Base-by-base conservation (phyloP, 441 rosid genomes). In the Manihot esculenta region DNA sequence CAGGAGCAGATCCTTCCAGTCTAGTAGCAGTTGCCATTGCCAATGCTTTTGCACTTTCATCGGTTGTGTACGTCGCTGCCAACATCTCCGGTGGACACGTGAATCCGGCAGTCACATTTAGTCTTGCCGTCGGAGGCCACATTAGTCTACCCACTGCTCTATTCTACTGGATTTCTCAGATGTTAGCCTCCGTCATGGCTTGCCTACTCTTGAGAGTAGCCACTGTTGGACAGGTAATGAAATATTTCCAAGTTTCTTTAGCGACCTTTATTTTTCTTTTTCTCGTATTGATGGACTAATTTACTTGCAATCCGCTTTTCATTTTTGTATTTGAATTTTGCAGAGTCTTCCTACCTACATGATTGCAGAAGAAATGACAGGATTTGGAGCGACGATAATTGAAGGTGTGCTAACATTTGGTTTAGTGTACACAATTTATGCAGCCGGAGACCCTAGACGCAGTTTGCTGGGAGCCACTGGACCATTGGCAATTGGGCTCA, bases 91-190 rank as follows among this genome's bases (percentile, higher is more conserved):
- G 95, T 1, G 96, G 97, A 2, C 98, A 92, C 58, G 92, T 91
- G 70, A 95, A 91, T 73, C 99, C 99, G 3, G 98, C 98, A 2
- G 98, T 95, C 70, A 95, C 99, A 3, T 91, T 93, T 57, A 89
- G 77, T 0, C 87, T 84, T 94, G 99, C 91, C 6, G 83, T 95
- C 41, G 89, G 93, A 13, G 99, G 91, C 45, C 86, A 75, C 62
- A 71, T 87, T 18, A 76, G 78, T n/a, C 68, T 85, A 21, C 82
- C 86, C 0, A 83, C 91, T 20, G 96, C 97, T 73, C 41, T 93
- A 35, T 87, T 93, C 41, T 95, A 89, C 78, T 95, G 98, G 98
- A 69, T 86, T 62, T 86, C 93, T 42, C 97, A 91, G 78, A 79
- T 95, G 94, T 38, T 87, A 64, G 97, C 97, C 63, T 86, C 99